phyloP scores from a whole-genome alignment of 441 rosid genomes.

The Euphorbia celastroides region DNA sequence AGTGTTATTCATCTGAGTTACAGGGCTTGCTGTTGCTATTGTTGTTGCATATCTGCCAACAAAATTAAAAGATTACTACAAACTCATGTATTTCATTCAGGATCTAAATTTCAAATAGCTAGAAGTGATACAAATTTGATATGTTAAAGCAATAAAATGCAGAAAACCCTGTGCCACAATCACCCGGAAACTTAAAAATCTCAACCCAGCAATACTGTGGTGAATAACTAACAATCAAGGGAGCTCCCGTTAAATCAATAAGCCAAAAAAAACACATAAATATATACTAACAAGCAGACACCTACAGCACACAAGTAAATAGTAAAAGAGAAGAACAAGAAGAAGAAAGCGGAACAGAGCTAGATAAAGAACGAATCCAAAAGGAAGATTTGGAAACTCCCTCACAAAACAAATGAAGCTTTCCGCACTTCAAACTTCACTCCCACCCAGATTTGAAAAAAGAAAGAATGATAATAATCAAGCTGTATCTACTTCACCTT shows the following conservation, averaged over 20 bases:
- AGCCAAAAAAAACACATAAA: background rate
- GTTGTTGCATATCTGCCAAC: constrained; percentile 35
- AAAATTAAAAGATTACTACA: background rate
- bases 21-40: constrained; percentile 30
- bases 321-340: background rate
- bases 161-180: background rate
- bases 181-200: background rate
- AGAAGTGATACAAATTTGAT: background rate
- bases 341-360: background rate
- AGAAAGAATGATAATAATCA: background rate
- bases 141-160: background rate
- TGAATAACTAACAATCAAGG: background rate
- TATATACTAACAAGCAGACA: background rate
- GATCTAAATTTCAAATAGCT: background rate
- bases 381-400: background rate
- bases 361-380: background rate
- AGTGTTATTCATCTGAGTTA: constrained; percentile 34
- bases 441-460: background rate
- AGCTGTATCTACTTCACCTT: background rate
- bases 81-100: background rate
- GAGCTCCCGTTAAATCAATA: background rate
- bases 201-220: background rate
- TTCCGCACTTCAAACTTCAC: background rate
- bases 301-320: background rate
- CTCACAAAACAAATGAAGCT: background rate